Conservation (phyloP, 2,329 filamentous ascomycete genomes). For the Corniculantispora saksenae region DNA sequence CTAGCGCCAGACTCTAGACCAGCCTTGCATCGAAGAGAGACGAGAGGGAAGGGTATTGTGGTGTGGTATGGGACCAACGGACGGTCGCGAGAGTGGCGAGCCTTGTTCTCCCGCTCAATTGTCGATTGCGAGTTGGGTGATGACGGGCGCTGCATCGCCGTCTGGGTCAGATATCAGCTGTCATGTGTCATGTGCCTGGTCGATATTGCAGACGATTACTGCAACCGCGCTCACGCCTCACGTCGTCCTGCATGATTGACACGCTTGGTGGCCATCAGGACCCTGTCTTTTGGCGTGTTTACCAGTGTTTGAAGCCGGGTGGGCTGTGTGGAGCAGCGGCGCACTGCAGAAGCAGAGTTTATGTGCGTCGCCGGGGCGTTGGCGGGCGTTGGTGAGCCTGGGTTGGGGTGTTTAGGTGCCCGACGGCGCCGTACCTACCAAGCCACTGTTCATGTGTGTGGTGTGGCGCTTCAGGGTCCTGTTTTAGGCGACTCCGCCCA, state of each 20-base stretch:
- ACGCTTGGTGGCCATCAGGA: too few species aligned
- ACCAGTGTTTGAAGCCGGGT: slow-evolving; percentile 1
- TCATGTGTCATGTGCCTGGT: background rate
- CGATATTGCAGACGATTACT: background rate
- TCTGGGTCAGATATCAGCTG: background rate
- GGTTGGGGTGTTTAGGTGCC: too few species aligned
- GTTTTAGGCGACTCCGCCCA: background rate
- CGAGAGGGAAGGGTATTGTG: background rate
- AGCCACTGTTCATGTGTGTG: too few species aligned
- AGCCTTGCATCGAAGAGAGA: background rate
- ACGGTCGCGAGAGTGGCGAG: background rate
- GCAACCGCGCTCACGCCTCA: background rate
- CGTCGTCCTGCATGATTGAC: background rate
- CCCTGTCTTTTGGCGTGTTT: background rate
- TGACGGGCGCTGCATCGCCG: too few species aligned
- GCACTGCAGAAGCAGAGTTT: background rate
- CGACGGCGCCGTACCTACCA: too few species aligned
- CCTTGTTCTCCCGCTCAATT: too few species aligned
- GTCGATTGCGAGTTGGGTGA: too few species aligned
- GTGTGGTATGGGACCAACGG: background rate
- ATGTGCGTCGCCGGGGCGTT: background rate
- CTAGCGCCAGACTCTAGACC: background rate
- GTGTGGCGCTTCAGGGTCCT: slow-evolving; percentile 6
- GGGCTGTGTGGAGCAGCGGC: background rate
- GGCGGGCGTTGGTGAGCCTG: too few species aligned